Evolutionary conservation across 2,329 filamentous ascomycete species (phyloP), one percentile per base, ranked within the genome.

Genomic region (Akanthomyces dipterigenus): DNA sequence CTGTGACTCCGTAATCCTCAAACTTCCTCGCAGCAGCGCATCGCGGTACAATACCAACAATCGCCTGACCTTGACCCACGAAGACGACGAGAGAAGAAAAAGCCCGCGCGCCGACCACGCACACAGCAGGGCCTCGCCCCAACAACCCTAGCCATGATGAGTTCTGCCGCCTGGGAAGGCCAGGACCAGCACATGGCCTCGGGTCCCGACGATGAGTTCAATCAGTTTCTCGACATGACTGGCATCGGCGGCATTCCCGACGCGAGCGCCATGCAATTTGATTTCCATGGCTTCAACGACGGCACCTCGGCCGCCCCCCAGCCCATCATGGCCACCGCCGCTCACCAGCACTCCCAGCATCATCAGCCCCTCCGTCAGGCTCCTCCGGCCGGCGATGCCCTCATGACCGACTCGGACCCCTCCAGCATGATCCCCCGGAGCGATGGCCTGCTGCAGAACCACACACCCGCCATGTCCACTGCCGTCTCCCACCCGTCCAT

Each of bases 141-240:
- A 18, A 26, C 28, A 53, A 28, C 56, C 4, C 42, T 31, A 38
- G 50, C 26, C 71, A 82, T 78, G 75, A 84, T 85, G 80, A 76
- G 80, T 66, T 78, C 81, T 56, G 72, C 76, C 61, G 71, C 73
- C 64, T 87, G 84, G 85, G 80, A 80, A 66, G 76, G 78, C 55
- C 80, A 84, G 69, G 82, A 85, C 67, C 81, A 84, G 67, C 75
- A 77, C 62, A 76, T 85, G 71, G 75, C 80, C 31, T 70, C 78
- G 12, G 66, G 77, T 6, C 70, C 77, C 55, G 84, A 87, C 53
- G 84, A 87, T 70, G 84, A 86, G 43, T 87, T 88, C 69, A 80
- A 85, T 65, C 84, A 87, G 66, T 87, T 86, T 62, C 77, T 88
- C 64, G 81, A 87, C 65, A 82, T 88, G 77, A 80, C 78, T 62